Base-by-base conservation (phyloP, 352 stramenopile genomes). In the Phytophthora sp. region DNA sequence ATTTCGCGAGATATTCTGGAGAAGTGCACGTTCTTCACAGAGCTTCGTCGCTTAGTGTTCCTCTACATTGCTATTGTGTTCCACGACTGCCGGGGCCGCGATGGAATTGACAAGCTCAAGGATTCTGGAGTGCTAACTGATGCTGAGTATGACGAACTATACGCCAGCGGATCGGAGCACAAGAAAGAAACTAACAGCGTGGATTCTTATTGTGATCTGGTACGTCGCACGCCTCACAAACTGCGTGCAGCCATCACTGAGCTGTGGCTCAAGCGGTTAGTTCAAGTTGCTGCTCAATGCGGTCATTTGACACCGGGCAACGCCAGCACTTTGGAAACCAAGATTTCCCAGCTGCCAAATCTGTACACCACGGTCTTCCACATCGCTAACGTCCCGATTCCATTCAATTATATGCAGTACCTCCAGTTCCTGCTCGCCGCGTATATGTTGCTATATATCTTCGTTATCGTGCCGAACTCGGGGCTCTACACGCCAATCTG, bases 351-450 rank as follows among this genome's bases (percentile, higher is more conserved):
- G 50, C 66, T 92, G 5, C 79, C 82, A 18, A 75, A 75, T 18
- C 61, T 92, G 12, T 92, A 92, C 66, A 90, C 83, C 43, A 89
- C 83, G 2, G 81, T 92, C 10, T 92, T 88, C 62, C 87, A 89
- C 62, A 91, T 92, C 58, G 81, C 84, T 27, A 92, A 92, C 52
- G 79, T 91, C 7, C 84, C 84, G 23, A 92, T 92, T 44, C 84
- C 84, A 50, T 92, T 92, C 79, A 90, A 89, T 67, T 92, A 92
- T 67, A 89, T 87, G 69, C 84, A 92, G 69, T 92, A 89, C 49
- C 69, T 91, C 3, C 77, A 89, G 65, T 69, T 84, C 4, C 62
- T 92, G 34, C 75, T 92, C 21, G 55, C 73, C 15, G 69, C 73
- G 1, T 92, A 92, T 61, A 88, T 92, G 77, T 72, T 71, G 63